These are phyloP conservation scores for Fragaria ananassa DNA, from an alignment of 306 rosid species.

Conservation along the genomic window DNA sequence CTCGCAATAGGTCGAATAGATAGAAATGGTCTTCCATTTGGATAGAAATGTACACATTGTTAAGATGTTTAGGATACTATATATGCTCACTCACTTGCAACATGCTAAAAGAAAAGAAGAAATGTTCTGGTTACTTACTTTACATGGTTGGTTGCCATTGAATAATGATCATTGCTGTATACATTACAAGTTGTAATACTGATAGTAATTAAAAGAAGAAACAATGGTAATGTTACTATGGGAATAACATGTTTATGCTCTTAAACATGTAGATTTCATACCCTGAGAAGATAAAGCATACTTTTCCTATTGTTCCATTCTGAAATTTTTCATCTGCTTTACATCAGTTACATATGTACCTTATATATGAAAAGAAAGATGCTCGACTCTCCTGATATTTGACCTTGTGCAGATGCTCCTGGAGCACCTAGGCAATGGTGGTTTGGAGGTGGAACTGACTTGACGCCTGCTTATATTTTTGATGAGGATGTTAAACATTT, in stretches of 20 bases:
- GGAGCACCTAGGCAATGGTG: conserved; percentile 99
- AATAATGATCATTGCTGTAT: neutral
- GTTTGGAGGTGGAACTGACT: conserved; percentile 99
- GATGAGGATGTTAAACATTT: conserved; percentile 96
- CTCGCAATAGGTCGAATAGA: neutral
- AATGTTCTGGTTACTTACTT: neutral
- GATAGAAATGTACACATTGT: neutral
- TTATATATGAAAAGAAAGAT: neutral
- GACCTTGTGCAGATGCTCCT: conserved; percentile 60
- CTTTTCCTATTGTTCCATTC: neutral
- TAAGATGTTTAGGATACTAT: neutral
- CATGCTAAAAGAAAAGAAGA: neutral
- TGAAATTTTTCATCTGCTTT: neutral
- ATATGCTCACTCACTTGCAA: neutral
- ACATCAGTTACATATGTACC: neutral
- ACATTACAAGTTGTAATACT: neutral
- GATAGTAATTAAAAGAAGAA: neutral
- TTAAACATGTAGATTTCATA: neutral
- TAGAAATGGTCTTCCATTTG: neutral
- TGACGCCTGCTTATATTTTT: conserved; percentile 90
- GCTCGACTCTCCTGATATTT: conserved; percentile 13
- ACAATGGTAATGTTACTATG: neutral
- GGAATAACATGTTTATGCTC: neutral
- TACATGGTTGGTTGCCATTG: neutral
- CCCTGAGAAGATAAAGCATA: neutral